Percentiles rank a stretch among this genome's conserved stretches.
These are phyloP conservation scores for Rhizophagus clarus DNA, from an alignment of 192 early-diverging fungal species.

Conservation along the genomic window DNA sequence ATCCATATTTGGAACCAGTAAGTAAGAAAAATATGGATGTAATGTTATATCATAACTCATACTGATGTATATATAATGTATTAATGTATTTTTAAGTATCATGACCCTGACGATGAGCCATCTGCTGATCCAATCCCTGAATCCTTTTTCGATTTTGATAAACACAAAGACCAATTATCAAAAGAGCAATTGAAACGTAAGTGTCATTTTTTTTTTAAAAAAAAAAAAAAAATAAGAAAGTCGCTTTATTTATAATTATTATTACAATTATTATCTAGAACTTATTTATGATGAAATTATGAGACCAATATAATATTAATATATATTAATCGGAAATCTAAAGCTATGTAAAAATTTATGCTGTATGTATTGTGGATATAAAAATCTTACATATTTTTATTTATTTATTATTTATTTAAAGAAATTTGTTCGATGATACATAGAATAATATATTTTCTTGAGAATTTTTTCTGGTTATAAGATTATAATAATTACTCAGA, in stretches of 20 bases:
- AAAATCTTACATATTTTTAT: background rate
- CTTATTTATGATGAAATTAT: conserved; percentile 32
- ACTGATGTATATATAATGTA: background rate
- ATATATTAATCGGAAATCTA: background rate
- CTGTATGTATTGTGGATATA: background rate
- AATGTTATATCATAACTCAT: background rate
- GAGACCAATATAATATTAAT: conserved; percentile 26
- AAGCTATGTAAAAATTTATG: background rate
- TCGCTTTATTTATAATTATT: background rate
- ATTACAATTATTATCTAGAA: background rate
- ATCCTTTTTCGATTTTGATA: conserved; percentile 86
- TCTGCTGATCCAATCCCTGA: conserved; percentile 70
- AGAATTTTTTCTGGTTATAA: background rate
- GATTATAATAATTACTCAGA: background rate
- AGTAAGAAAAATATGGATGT: background rate
- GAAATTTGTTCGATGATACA: background rate
- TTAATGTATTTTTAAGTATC: conserved; percentile 46
- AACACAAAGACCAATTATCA: conserved; percentile 78
- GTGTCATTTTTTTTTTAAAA: background rate
- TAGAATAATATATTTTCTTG: background rate
- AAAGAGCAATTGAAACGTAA: conserved; percentile 79
- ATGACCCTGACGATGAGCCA: conserved; percentile 78
- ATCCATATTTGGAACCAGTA: conserved; percentile 79
- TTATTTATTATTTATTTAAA: conserved; percentile 6
- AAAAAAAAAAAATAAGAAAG: no score